Evolutionary conservation across 1,139 yeast genomes (phyloP), one percentile per base, ranked within the genome.

Genomic region (Casaregolazyma suthepensis): DNA sequence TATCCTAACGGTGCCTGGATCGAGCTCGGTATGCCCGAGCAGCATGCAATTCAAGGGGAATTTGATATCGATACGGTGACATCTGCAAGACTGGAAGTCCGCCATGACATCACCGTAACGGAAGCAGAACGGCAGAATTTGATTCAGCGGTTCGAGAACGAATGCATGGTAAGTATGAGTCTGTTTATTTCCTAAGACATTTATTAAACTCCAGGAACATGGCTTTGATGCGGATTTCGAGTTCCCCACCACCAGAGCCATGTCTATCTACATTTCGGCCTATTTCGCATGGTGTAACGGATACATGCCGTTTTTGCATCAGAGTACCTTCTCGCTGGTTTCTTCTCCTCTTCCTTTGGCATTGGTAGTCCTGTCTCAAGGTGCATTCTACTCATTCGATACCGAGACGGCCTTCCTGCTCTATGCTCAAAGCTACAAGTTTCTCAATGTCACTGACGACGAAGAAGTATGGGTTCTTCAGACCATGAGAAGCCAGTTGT

Each of bases 281-380:
- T 17, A 22, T 15, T 44, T 44, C 31, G 19, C 46, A 2, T 22
- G 19, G 35, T 44, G 46, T 15, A 23, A 22, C 18, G 31, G 46
- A 22, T 44, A 44, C 20, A 19, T 22, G 31, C 46, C 46, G 3
- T 44, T 23, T 44, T 13, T 44, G 35, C 46, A 44, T 23, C 35
- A 44, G 10, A 29, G 31, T 23, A 22, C 46, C 5, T 44, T 44
- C 18, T n/a, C 46, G 1, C 13, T 44, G 12, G 46, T 18, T 17
- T n/a, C 18, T 15, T 15, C 46, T 15, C 46, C 46, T 2, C 18
- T 44, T 5, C 46, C 46, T 1, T 15, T 44, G 31, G 35, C 31
- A 17, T 23, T 44, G 31, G 46, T 22, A 2, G 13, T 44, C 6
- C 7, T 44, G 29, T 19, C 46, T 12, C 19, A 44, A 10, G 46